phyloP scores from a whole-genome alignment of 2,329 filamentous ascomycete genomes.

The Arthroderma sp. region DNA sequence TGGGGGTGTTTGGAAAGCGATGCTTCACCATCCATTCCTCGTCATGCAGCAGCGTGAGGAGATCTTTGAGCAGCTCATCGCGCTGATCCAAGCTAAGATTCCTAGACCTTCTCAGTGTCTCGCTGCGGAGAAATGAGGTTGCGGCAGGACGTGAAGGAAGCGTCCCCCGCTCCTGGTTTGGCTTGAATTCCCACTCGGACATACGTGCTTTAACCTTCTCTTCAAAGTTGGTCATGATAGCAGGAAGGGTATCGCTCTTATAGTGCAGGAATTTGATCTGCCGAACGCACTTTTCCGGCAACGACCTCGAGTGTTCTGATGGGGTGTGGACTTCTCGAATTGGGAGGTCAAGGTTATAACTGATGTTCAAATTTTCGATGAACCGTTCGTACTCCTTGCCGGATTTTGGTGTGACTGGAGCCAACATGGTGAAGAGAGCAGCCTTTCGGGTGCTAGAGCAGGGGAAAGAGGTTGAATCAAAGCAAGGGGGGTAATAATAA shows the following conservation, averaged over 20 bases:
- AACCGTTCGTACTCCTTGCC: conserved; percentile 15
- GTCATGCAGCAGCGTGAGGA: not conserved
- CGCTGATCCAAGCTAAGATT: conserved; percentile 2
- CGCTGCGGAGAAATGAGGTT: conserved; percentile 1
- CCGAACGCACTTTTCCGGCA: conserved; percentile 17
- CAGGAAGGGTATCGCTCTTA: conserved; percentile 12
- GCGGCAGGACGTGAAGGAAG: conserved; percentile 11
- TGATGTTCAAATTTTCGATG: conserved; percentile 22
- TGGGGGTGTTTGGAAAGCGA: not conserved
- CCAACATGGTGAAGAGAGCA: too few relatives aligned
- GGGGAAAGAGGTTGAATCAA: too few relatives aligned
- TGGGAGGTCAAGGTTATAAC: conserved; percentile 24
- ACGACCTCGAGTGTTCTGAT: conserved; percentile 7
- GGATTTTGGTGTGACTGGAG: conserved; percentile 6
- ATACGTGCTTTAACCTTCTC: conserved; percentile 17
- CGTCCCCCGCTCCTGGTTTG: conserved; percentile 17
- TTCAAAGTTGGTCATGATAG: conserved; percentile 19
- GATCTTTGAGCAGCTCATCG: conserved; percentile 1
- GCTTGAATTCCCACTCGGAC: conserved; percentile 16
- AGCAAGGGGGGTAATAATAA: too few relatives aligned
- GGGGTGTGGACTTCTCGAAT: conserved; percentile 13
- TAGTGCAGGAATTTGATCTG: conserved; percentile 21
- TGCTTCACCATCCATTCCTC: not conserved
- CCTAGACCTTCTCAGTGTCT: not conserved
- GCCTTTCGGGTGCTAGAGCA: too few relatives aligned